A percentile compares a stretch with the other conserved stretches of the same genome.
Conservation (phyloP, 495 filamentous ascomycete species). For the Tuber melanosporum region DNA sequence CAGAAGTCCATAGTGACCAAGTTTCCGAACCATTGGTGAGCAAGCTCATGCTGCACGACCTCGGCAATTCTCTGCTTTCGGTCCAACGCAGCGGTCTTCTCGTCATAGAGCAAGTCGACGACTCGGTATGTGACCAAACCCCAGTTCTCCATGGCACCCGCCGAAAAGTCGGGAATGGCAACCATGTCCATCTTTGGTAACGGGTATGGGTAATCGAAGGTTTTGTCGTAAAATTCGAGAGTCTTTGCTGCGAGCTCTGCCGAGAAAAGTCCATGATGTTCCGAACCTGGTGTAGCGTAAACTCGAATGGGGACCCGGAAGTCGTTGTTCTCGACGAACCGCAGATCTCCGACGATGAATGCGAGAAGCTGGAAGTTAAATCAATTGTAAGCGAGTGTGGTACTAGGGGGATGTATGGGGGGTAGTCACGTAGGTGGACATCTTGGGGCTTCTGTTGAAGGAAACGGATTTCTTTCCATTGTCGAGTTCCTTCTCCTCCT, state of each 20-base stretch:
- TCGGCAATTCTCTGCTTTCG: conserved; percentile 89
- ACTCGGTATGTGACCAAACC: conserved; percentile 91
- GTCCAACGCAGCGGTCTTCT: conserved; percentile 84
- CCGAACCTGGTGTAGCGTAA: conserved; percentile 57
- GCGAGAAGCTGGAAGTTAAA: conserved; percentile 51
- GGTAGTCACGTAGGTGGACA: conserved; percentile 60
- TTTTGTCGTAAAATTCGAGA: conserved; percentile 66
- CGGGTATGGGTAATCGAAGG: conserved; percentile 65
- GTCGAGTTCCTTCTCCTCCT: conserved; percentile 56
- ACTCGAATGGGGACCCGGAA: conserved; percentile 70
- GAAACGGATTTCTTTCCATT: conserved; percentile 62
- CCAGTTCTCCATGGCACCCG: conserved; percentile 99
- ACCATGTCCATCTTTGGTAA: conserved; percentile 94
- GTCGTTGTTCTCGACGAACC: conserved; percentile 64
- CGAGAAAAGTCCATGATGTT: conserved; percentile 63
- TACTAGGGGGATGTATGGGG: not conserved
- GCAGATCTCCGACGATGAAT: conserved; percentile 69
- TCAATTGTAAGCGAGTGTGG: conserved; percentile 12
- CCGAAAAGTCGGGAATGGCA: conserved; percentile 86
- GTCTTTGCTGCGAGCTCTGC: conserved; percentile 63
- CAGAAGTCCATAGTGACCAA: conserved; percentile 99
- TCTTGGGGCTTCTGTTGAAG: conserved; percentile 66
- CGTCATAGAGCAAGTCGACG: conserved; percentile 85
- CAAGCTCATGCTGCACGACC: conserved; percentile 91
- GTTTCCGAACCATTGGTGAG: conserved; percentile 99